Evolutionary conservation across 192 early-diverging fungal genomes (phyloP).

Genomic region (Diversispora eburnea): DNA sequence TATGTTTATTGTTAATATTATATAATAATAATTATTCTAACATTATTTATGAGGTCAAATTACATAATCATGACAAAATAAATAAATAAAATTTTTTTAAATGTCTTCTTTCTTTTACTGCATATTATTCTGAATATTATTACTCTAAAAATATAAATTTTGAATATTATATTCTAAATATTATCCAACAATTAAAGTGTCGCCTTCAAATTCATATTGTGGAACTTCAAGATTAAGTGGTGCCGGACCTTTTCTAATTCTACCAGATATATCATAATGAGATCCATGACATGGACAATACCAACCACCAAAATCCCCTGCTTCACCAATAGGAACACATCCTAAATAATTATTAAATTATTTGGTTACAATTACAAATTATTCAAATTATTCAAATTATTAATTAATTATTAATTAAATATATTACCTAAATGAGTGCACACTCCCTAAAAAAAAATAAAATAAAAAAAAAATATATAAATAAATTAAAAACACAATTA

Average conservation of each 20-base stretch:
- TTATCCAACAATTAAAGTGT: slow-evolving; percentile 88
- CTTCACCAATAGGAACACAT: slow-evolving; percentile 96
- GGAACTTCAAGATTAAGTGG: slow-evolving; percentile 98
- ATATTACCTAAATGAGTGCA: slow-evolving; percentile 52
- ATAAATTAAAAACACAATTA: not conserved
- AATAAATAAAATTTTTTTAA: too few species aligned
- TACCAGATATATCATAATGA: slow-evolving; percentile 98
- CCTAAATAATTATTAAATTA: slow-evolving; percentile 70
- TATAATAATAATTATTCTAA: too few species aligned
- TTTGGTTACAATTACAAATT: not conserved
- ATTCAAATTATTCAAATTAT: not conserved
- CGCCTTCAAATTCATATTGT: slow-evolving; percentile 56
- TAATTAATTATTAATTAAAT: slow-evolving; percentile 9
- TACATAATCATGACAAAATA: too few species aligned
- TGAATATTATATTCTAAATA: not conserved
- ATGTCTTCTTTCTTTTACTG: too few species aligned
- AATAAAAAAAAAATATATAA: not conserved
- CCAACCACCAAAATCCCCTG: slow-evolving; percentile 98
- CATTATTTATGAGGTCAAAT: too few species aligned
- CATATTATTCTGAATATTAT: not conserved
- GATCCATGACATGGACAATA: slow-evolving; percentile 99
- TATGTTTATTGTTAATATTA: too few species aligned
- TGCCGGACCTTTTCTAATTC: slow-evolving; percentile 97
- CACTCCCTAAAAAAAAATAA: slow-evolving; percentile 24
- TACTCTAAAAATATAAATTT: not conserved